phyloP scores from a whole-genome alignment of 2,329 filamentous ascomycete genomes.

The Chaetomium sp. region DNA sequence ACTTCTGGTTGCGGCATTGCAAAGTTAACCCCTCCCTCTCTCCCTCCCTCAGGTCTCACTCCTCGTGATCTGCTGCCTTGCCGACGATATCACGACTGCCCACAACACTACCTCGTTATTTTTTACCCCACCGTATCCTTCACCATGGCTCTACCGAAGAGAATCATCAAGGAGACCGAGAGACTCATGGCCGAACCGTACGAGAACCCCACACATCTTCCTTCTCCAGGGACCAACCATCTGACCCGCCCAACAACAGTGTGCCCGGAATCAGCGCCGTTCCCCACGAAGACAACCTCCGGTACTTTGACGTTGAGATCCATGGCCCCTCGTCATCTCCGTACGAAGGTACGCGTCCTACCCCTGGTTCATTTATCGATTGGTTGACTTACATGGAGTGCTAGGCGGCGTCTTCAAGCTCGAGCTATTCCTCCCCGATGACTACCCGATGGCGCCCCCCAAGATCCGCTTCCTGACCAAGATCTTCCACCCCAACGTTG shows the following conservation, averaged over 20 bases:
- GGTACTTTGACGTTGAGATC: conserved; percentile 98
- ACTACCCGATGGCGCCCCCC: conserved; percentile 98
- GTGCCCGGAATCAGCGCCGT: conserved; percentile 95
- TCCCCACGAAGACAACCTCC: conserved; percentile 94
- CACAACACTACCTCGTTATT: background rate
- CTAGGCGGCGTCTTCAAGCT: conserved; percentile 86
- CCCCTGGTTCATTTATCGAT: background rate
- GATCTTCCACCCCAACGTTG: conserved; percentile 99
- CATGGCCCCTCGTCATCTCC: conserved; percentile 89
- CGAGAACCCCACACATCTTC: conserved; percentile 41
- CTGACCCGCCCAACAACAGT: conserved; percentile 49
- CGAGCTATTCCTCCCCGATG: conserved; percentile 95
- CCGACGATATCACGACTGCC: background rate
- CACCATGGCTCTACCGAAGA: conserved; percentile 82
- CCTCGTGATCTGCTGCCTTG: background rate
- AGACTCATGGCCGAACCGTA: conserved; percentile 95
- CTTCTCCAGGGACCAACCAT: background rate
- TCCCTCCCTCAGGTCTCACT: background rate
- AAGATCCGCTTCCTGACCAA: conserved; percentile 99
- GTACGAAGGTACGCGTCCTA: conserved; percentile 73
- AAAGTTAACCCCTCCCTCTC: background rate
- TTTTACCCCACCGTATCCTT: background rate
- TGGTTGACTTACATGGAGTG: conserved; percentile 19
- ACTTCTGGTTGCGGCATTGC: background rate
- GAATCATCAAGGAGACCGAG: conserved; percentile 98